These are phyloP conservation scores for Chytriomyces sp. DNA, from an alignment of 192 early-diverging fungal genomes.

Conservation along the genomic window DNA sequence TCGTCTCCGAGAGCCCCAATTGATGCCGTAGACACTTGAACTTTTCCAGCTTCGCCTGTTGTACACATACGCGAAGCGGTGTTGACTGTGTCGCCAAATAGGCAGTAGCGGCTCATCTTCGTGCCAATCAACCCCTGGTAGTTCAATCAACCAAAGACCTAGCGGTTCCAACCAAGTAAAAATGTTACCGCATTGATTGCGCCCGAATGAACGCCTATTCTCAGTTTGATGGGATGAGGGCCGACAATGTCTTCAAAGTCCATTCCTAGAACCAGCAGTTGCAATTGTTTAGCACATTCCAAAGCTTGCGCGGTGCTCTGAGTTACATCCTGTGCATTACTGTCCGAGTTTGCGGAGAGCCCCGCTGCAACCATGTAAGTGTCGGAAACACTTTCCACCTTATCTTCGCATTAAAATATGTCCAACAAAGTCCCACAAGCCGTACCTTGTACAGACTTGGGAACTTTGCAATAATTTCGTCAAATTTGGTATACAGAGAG, in stretches of 20 bases:
- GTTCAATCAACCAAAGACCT: background rate
- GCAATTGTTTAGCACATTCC: background rate
- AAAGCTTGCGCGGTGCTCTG: background rate
- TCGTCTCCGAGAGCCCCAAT: slow-evolving; percentile 2
- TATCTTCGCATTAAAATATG: background rate
- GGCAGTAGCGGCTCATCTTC: slow-evolving; percentile 47
- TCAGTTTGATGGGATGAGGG: slow-evolving; percentile 18
- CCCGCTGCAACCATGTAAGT: slow-evolving; percentile 28
- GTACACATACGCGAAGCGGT: slow-evolving; percentile 41
- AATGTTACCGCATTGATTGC: slow-evolving; percentile 12
- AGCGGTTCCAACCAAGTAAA: background rate
- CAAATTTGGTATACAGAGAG: slow-evolving; percentile 2
- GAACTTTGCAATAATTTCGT: slow-evolving; percentile 2
- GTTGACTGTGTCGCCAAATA: slow-evolving; percentile 46
- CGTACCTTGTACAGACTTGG: slow-evolving; percentile 6
- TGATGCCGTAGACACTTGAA: slow-evolving; percentile 33
- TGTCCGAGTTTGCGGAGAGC: background rate
- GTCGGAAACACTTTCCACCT: slow-evolving; percentile 16
- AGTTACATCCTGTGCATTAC: background rate
- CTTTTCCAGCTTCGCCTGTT: slow-evolving; percentile 21
- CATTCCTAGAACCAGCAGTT: background rate
- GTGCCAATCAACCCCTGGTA: slow-evolving; percentile 37
- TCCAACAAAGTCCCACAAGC: background rate
- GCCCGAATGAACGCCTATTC: slow-evolving; percentile 40
- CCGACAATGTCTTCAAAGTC: slow-evolving; percentile 9